These are phyloP conservation scores for Aspergillus avenaceus DNA, from an alignment of 495 filamentous ascomycete genomes.

Conservation along the genomic window DNA sequence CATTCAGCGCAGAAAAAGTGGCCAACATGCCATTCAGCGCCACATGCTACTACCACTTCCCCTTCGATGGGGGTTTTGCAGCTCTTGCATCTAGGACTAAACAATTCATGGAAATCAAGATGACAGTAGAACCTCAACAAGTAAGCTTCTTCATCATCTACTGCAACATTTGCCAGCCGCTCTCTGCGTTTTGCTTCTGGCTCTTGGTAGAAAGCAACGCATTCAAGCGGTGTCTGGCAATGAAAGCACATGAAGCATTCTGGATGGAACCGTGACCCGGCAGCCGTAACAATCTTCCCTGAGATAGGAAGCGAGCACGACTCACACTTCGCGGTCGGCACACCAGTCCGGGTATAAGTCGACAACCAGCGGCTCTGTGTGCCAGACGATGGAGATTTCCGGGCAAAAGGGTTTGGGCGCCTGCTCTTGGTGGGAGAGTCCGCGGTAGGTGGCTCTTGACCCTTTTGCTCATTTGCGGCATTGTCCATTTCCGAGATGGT, in stretches of 20 bases:
- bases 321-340: constrained; percentile 72
- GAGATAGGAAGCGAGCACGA: constrained; percentile 80
- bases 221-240: constrained; percentile 84
- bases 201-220: constrained; percentile 93
- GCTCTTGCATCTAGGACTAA: constrained; percentile 87
- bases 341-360: constrained; percentile 50
- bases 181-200: constrained; percentile 65
- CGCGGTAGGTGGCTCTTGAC: constrained; percentile 19
- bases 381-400: constrained; percentile 14
- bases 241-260: constrained; percentile 88
- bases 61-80: constrained; percentile 99
- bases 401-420: constrained; percentile 14
- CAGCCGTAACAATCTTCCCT: constrained; percentile 83
- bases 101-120: constrained; percentile 94
- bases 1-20: constrained; percentile 99
- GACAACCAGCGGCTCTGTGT: constrained; percentile 34
- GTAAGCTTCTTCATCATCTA: constrained; percentile 54
- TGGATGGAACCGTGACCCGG: constrained; percentile 81
- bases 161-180: constrained; percentile 57
- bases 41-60: constrained; percentile 89
- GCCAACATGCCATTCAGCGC: constrained; percentile 92
- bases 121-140: constrained; percentile 89
- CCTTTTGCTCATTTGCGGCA: constrained; percentile 6
- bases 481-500: constrained; percentile 34
- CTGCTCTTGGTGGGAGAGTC: constrained; percentile 17